A percentile compares a stretch with the other conserved stretches of the same genome.
Conservation (phyloP, 192 early-diverging fungal genomes). For the Coemansia sp. region DNA sequence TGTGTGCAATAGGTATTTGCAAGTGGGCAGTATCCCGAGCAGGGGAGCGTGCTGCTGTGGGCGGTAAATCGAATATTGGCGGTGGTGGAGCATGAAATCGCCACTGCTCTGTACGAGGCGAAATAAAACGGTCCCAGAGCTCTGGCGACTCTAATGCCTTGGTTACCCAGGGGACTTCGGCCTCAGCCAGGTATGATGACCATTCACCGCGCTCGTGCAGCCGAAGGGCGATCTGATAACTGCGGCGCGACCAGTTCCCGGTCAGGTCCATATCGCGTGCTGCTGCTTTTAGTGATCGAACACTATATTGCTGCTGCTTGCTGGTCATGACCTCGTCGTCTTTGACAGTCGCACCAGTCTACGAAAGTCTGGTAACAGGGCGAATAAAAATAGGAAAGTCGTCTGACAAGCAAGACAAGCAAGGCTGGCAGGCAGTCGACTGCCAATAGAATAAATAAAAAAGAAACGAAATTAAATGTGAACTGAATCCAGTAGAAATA, state of each 20-base stretch:
- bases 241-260: slow-evolving; percentile 27
- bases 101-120: slow-evolving; percentile 48
- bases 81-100: slow-evolving; percentile 30
- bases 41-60: background rate
- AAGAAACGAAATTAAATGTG: background rate
- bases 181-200: slow-evolving; percentile 27
- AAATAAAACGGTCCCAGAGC: slow-evolving; percentile 53
- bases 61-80: slow-evolving; percentile 21
- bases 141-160: slow-evolving; percentile 38
- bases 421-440: background rate
- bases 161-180: slow-evolving; percentile 38
- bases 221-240: slow-evolving; percentile 46
- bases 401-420: background rate
- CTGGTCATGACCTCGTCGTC: background rate
- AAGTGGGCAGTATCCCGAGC: background rate
- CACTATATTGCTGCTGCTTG: background rate
- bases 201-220: slow-evolving; percentile 39
- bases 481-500: background rate
- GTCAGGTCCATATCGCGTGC: slow-evolving; percentile 7
- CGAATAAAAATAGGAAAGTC: background rate
- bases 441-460: background rate
- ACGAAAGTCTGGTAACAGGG: background rate
- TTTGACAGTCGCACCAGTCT: background rate
- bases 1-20: background rate
- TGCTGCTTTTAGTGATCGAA: background rate